These are phyloP conservation scores for Boletus pseudopeckii DNA, from an alignment of 768 basidiomycete species.

Conservation along the genomic window DNA sequence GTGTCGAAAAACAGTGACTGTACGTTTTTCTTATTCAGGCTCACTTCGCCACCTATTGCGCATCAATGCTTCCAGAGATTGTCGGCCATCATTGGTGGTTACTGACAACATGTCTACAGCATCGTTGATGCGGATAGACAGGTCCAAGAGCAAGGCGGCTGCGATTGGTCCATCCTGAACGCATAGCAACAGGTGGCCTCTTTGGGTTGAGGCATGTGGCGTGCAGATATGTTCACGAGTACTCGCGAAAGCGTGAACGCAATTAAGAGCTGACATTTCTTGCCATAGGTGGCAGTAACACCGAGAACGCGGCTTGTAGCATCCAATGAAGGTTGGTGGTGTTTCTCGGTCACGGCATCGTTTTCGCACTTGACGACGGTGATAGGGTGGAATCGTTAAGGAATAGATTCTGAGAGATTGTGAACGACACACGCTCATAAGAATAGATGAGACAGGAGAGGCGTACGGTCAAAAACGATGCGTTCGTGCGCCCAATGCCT, in stretches of 20 bases:
- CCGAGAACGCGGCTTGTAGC: conserved; percentile 33
- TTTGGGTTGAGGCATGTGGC: conserved; percentile 6
- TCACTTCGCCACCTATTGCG: conserved; percentile 37
- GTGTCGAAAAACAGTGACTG: conserved; percentile 28
- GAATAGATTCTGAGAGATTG: conserved; percentile 38
- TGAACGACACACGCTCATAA: conserved; percentile 17
- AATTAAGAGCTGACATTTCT: conserved; percentile 34
- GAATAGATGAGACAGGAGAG: background rate
- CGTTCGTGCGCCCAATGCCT: background rate
- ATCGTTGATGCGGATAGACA: conserved; percentile 30
- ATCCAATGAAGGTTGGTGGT: conserved; percentile 30
- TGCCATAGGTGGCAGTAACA: conserved; percentile 41
- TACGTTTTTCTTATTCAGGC: conserved; percentile 28
- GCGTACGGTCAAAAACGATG: background rate
- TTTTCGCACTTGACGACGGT: conserved; percentile 28
- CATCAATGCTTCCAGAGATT: conserved; percentile 35
- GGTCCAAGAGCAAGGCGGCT: conserved; percentile 38
- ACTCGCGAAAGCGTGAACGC: conserved; percentile 37
- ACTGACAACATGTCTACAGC: conserved; percentile 44
- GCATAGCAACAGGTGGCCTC: conserved; percentile 19
- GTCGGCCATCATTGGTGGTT: conserved; percentile 16
- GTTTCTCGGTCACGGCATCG: conserved; percentile 16
- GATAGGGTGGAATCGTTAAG: conserved; percentile 23
- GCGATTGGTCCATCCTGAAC: conserved; percentile 48
- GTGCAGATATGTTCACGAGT: conserved; percentile 32